Conservation (phyloP, 2,329 filamentous ascomycete genomes). For the Sporothrix luriei region DNA sequence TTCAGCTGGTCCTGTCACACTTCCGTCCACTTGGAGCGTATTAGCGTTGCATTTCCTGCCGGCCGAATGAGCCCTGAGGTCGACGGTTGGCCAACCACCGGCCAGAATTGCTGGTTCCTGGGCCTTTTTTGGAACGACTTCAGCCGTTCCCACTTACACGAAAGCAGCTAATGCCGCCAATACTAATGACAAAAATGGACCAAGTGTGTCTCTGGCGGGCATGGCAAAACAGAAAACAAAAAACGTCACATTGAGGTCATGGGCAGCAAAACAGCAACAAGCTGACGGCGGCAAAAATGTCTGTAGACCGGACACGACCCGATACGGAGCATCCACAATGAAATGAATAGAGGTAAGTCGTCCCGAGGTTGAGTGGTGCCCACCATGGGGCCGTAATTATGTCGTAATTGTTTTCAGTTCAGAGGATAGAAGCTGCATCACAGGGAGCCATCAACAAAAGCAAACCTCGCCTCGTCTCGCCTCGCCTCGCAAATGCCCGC, state of each 20-base stretch:
- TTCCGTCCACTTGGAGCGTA: not conserved
- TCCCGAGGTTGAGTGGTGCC: too few relatives aligned
- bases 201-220: not conserved
- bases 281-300: not conserved
- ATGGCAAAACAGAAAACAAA: not conserved
- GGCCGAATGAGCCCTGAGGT: not conserved
- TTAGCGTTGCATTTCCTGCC: constrained; percentile 17
- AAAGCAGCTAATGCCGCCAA: not conserved
- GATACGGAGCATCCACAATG: too few relatives aligned
- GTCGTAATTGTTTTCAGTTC: not conserved
- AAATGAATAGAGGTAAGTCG: not conserved
- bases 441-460: not conserved
- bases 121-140: not conserved
- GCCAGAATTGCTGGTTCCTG: not conserved
- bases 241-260: constrained; percentile 1
- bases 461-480: constrained; percentile 6
- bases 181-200: too few relatives aligned
- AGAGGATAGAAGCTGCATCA: not conserved
- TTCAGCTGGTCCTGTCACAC: constrained; percentile 25
- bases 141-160: constrained; percentile 18
- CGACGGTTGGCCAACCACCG: constrained; percentile 18
- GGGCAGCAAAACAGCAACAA: not conserved
- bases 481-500: not conserved
- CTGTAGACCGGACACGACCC: not conserved
- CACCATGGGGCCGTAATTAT: too few relatives aligned